Evolutionary conservation across 352 stramenopile species (phyloP).

Genomic region (Phytopythium mirpurense): DNA sequence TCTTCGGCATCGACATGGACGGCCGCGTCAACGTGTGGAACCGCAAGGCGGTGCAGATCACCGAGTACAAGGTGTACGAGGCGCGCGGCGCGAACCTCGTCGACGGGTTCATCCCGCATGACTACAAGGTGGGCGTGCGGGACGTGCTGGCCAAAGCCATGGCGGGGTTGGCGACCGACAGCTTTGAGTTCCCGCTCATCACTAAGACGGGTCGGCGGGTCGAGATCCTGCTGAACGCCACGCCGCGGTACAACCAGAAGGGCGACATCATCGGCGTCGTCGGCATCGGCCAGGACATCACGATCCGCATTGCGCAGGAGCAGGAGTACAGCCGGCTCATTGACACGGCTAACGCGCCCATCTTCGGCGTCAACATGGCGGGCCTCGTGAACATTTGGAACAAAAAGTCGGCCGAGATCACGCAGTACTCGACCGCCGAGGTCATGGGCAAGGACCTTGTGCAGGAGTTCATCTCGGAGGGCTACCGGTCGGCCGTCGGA

Average conservation of each 20-base stretch:
- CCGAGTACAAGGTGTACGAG: conserved; percentile 87
- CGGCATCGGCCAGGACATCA: conserved; percentile 82
- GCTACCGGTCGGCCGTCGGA: conserved; percentile 58
- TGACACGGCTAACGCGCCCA: conserved; percentile 85
- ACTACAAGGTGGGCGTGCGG: conserved; percentile 56
- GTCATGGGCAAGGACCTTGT: conserved; percentile 88
- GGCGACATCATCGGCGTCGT: conserved; percentile 79
- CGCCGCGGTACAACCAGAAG: conserved; percentile 72
- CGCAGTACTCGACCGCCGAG: conserved; percentile 82
- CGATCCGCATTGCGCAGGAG: conserved; percentile 77
- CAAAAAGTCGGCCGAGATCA: conserved; percentile 87
- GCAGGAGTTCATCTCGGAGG: conserved; percentile 82
- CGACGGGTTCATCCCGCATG: conserved; percentile 84
- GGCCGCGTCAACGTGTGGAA: conserved; percentile 89
- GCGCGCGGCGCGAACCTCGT: conserved; percentile 85
- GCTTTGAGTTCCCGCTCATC: conserved; percentile 88
- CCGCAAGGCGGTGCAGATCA: conserved; percentile 86
- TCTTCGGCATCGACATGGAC: conserved; percentile 86
- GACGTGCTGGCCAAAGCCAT: conserved; percentile 62
- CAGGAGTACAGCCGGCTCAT: conserved; percentile 86
- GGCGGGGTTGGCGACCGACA: conserved; percentile 59
- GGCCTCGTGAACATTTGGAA: conserved; percentile 89
- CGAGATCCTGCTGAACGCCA: conserved; percentile 83
- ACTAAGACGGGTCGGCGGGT: conserved; percentile 71
- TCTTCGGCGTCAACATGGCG: conserved; percentile 80